A percentile compares a stretch with the other conserved stretches of the same genome.
Conservation (phyloP, 2,329 filamentous ascomycete genomes). For the Cladophialophora chaetospira region DNA sequence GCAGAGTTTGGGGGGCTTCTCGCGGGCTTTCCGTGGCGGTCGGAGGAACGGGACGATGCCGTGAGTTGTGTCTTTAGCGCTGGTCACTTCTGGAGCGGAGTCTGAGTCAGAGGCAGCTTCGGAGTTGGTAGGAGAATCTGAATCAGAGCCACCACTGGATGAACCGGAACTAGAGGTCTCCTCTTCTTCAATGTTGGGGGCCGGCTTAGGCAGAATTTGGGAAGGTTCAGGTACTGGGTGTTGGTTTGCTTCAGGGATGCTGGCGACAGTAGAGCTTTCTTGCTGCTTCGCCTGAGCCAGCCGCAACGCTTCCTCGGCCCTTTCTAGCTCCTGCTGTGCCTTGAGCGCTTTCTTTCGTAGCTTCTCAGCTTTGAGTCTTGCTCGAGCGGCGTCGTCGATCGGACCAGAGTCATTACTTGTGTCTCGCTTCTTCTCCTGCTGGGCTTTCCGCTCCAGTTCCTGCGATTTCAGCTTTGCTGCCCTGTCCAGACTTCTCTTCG, state of each 20-base stretch:
- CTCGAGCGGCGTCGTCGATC: conserved; percentile 7
- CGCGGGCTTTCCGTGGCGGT: conserved; percentile 35
- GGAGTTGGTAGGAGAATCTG: conserved; percentile 24
- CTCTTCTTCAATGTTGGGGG: conserved; percentile 13
- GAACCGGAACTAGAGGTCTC: conserved; percentile 26
- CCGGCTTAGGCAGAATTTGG: conserved; percentile 7
- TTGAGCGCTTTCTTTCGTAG: conserved; percentile 45
- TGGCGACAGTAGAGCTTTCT: background rate
- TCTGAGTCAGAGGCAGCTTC: conserved; percentile 16
- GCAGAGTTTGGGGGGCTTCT: conserved; percentile 36
- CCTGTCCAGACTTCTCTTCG: conserved; percentile 33
- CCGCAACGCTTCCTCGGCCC: conserved; percentile 24
- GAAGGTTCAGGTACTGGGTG: background rate
- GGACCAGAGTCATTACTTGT: background rate
- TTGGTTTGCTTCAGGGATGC: background rate
- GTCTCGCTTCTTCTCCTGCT: background rate
- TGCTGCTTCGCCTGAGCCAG: conserved; percentile 7
- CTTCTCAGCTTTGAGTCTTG: conserved; percentile 40
- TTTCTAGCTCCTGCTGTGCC: conserved; percentile 41
- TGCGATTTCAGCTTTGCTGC: conserved; percentile 23
- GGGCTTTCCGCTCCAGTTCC: background rate
- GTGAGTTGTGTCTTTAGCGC: conserved; percentile 43
- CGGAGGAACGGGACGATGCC: conserved; percentile 40
- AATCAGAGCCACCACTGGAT: conserved; percentile 14
- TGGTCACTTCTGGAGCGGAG: conserved; percentile 44